These are phyloP conservation scores for Neocucurbitaria cava DNA, from an alignment of 2,329 filamentous ascomycete species.

Conservation along the genomic window DNA sequence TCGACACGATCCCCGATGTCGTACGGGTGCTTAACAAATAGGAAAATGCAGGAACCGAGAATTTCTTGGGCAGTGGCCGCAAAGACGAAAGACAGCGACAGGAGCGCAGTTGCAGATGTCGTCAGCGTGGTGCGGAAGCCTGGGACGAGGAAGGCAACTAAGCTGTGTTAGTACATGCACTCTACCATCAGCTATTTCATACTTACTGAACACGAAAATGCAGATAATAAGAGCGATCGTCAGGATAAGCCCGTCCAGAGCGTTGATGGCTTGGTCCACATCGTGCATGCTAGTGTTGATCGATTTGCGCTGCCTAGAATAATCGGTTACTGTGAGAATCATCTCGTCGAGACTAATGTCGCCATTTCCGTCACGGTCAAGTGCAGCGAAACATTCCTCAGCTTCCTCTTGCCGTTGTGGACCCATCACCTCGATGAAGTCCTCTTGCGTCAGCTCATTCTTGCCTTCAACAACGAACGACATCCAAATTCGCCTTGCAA, in stretches of 20 bases:
- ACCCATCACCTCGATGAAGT: conserved; percentile 88
- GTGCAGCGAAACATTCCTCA: conserved; percentile 79
- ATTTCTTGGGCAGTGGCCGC: conserved; percentile 91
- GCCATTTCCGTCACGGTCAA: conserved; percentile 89
- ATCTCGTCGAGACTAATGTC: conserved; percentile 97
- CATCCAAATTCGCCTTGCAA: conserved; percentile 97
- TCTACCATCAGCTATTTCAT: background rate
- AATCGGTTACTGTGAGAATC: conserved; percentile 83
- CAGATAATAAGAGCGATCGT: conserved; percentile 81
- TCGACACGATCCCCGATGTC: conserved; percentile 96
- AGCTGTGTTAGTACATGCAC: conserved; percentile 25
- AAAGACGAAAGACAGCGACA: conserved; percentile 97
- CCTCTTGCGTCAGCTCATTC: conserved; percentile 78
- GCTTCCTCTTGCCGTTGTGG: conserved; percentile 75
- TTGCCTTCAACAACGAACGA: conserved; percentile 92
- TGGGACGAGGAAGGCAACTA: conserved; percentile 85
- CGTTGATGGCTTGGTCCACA: conserved; percentile 90
- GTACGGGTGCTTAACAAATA: conserved; percentile 98
- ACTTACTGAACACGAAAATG: conserved; percentile 80
- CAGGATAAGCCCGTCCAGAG: conserved; percentile 85
- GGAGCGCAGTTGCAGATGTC: conserved; percentile 87
- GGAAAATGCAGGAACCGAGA: conserved; percentile 96
- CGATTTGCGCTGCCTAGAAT: conserved; percentile 84
- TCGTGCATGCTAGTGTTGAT: conserved; percentile 96
- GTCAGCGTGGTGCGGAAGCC: conserved; percentile 85